phyloP scores from a whole-genome alignment of 192 early-diverging fungal genomes.

The Coemansia javaensis region DNA sequence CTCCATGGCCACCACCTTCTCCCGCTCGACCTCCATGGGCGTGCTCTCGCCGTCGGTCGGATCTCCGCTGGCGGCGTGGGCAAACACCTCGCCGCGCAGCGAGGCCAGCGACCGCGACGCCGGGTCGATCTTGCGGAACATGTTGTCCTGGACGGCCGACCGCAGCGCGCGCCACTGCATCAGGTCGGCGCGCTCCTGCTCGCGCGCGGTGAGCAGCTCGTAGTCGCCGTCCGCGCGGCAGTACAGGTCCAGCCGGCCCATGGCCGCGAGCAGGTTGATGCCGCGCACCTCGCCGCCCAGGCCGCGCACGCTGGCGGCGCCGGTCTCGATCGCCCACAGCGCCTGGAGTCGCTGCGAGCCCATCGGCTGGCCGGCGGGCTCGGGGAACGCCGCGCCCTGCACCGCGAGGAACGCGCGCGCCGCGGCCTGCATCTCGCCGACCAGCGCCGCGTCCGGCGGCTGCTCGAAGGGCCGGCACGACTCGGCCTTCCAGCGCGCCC shows the following conservation, averaged over 20 bases:
- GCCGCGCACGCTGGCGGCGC: slow-evolving; percentile 5
- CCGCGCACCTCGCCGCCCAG: slow-evolving; percentile 23
- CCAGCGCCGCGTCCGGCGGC: slow-evolving; percentile 30
- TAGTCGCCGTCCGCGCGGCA: slow-evolving; percentile 46
- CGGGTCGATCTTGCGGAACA: slow-evolving; percentile 36
- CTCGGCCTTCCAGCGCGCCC: slow-evolving; percentile 81
- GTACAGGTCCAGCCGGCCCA: slow-evolving; percentile 32
- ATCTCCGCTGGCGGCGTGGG: not conserved
- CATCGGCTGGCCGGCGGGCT: slow-evolving; percentile 1
- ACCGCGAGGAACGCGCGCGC: slow-evolving; percentile 18
- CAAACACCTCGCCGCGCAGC: slow-evolving; percentile 23
- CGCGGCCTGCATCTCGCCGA: slow-evolving; percentile 32
- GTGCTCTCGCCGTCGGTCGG: not conserved
- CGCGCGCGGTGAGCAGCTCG: slow-evolving; percentile 37
- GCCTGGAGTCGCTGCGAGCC: slow-evolving; percentile 15
- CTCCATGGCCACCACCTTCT: no score
- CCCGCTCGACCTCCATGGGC: no score
- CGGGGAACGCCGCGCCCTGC: slow-evolving; percentile 1
- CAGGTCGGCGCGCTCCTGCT: slow-evolving; percentile 34
- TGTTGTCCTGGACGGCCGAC: slow-evolving; percentile 25
- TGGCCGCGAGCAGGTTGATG: slow-evolving; percentile 18
- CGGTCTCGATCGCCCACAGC: slow-evolving; percentile 17
- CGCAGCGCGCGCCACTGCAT: slow-evolving; percentile 45
- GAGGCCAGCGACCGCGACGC: slow-evolving; percentile 21
- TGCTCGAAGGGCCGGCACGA: slow-evolving; percentile 72